Conservation (phyloP, 2,329 filamentous ascomycete species). For the Intubia oerlemansii region DNA sequence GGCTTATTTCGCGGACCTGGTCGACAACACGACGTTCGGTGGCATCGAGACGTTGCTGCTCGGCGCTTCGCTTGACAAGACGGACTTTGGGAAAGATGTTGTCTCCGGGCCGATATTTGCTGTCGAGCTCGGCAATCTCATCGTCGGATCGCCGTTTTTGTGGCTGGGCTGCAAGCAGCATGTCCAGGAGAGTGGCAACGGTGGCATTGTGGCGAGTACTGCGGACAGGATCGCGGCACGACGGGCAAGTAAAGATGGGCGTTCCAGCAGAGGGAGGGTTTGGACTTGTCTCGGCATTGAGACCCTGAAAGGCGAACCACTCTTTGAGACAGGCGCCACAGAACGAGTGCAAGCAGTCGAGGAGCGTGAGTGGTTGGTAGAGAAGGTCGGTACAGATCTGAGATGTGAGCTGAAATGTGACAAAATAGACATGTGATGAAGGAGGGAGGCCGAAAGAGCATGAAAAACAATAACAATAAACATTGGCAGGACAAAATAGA, state of each 20-base stretch:
- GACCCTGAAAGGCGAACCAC: conserved; percentile 75
- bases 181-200: conserved; percentile 73
- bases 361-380: conserved; percentile 73
- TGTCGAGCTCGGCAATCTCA: conserved; percentile 58
- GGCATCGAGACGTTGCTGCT: conserved; percentile 34
- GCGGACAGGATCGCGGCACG: conserved; percentile 71
- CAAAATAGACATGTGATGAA: too few species aligned
- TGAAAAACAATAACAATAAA: too few species aligned
- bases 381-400: conserved; percentile 95
- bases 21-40: conserved; percentile 50
- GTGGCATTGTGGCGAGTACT: conserved; percentile 81
- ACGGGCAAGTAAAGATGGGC: conserved; percentile 63
- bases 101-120: conserved; percentile 64
- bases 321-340: conserved; percentile 89
- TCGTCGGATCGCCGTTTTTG: conserved; percentile 43
- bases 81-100: conserved; percentile 47
- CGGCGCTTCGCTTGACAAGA: conserved; percentile 25
- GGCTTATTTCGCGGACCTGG: conserved; percentile 50
- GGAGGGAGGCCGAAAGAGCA: conserved; percentile 1
- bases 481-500: too few species aligned
- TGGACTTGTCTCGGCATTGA: conserved; percentile 28
- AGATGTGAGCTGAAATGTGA: conserved; percentile 2
- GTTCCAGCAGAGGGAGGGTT: conserved; percentile 25
- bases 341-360: conserved; percentile 89
- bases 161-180: conserved; percentile 66